Evolutionary conservation across 257 asterid genomes (phyloP).

Genomic region (Solanum pennellii): DNA sequence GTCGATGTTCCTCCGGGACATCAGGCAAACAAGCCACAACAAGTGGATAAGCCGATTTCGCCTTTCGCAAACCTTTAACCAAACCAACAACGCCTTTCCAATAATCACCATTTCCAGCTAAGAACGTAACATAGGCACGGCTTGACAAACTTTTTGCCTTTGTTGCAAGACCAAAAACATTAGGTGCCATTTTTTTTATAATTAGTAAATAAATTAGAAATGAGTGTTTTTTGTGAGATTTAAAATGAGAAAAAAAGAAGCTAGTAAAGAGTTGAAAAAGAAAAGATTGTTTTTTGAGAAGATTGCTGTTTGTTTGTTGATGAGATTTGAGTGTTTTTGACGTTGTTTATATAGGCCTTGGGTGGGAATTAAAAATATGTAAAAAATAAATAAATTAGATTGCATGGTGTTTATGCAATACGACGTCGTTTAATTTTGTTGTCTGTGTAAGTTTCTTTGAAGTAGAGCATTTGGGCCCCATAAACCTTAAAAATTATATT

Average conservation of each 20-base stretch:
- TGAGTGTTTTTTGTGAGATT: background rate
- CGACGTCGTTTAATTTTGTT: background rate
- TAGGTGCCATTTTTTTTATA: background rate
- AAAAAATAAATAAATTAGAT: background rate
- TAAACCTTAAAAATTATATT: background rate
- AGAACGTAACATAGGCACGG: background rate
- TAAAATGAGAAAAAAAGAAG: background rate
- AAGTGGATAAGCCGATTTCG: background rate
- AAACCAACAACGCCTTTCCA: constrained; percentile 5
- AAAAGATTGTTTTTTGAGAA: background rate
- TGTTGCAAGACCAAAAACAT: background rate
- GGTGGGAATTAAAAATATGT: background rate
- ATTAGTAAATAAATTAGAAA: background rate
- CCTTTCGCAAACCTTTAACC: constrained; percentile 3
- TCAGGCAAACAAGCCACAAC: constrained; percentile 6
- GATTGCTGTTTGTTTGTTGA: background rate
- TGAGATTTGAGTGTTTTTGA: background rate
- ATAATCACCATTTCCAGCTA: constrained; percentile 4
- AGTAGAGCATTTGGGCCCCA: background rate
- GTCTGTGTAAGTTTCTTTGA: background rate
- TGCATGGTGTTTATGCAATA: background rate
- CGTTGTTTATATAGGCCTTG: background rate
- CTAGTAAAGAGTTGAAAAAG: background rate
- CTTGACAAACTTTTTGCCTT: background rate
- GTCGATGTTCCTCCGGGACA: constrained; percentile 8